Evolutionary conservation across 1,284 basidiomycete species (phyloP).

Genomic region (Ceratobasidium sp.): DNA sequence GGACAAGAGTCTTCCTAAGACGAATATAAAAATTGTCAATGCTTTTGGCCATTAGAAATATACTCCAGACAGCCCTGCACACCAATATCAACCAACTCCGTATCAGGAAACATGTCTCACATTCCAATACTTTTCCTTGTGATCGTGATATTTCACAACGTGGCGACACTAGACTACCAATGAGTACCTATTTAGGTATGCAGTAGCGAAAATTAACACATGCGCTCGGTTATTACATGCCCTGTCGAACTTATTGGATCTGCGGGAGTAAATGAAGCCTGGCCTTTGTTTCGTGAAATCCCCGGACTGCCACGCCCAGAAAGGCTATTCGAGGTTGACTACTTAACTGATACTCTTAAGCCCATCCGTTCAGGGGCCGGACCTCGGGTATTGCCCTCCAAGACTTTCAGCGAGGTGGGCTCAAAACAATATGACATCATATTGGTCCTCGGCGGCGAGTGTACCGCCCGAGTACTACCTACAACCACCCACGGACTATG

Average conservation of each 20-base stretch:
- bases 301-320: conserved; percentile 1
- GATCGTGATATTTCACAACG: conserved; percentile 1
- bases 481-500: no score
- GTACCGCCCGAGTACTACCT: background rate
- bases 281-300: background rate
- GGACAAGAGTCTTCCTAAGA: no score
- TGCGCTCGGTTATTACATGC: background rate
- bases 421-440: conserved; percentile 35
- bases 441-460: conserved; percentile 33
- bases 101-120: no score
- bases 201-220: no score
- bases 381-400: conserved; percentile 14
- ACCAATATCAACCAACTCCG: no score
- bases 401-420: conserved; percentile 28
- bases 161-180: no score
- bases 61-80: no score
- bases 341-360: conserved; percentile 38
- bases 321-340: conserved; percentile 39
- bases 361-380: conserved; percentile 19
- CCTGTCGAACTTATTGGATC: conserved; percentile 11
- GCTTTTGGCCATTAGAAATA: no score
- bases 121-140: no score
- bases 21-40: no score
- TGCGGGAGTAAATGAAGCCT: background rate
- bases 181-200: background rate